Percentiles rank a stretch among this genome's conserved stretches.
Conservation (phyloP, 2,329 filamentous ascomycete genomes). For the Gliomastix tumulicola region DNA sequence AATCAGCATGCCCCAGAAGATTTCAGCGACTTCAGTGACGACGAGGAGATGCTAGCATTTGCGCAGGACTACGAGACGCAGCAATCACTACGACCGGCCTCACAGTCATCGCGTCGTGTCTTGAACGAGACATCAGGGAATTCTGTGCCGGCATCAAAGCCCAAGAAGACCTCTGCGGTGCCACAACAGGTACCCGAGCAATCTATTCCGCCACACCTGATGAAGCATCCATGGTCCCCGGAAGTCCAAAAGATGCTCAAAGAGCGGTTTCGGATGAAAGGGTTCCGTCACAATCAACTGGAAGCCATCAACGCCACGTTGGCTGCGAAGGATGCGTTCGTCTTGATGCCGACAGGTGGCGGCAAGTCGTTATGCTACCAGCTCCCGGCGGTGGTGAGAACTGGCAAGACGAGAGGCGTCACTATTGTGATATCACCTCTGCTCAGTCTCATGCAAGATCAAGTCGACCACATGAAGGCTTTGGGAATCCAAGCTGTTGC, state of each 20-base stretch:
- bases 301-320: constrained; percentile 95
- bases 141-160: constrained; percentile 20
- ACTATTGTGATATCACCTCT: constrained; percentile 94
- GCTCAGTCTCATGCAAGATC: constrained; percentile 94
- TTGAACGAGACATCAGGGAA: constrained; percentile 46
- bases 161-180: constrained; percentile 17
- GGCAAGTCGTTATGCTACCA: constrained; percentile 98
- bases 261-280: constrained; percentile 74
- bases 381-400: constrained; percentile 75
- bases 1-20: constrained; percentile 18
- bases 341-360: constrained; percentile 95
- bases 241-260: constrained; percentile 78
- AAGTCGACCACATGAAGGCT: constrained; percentile 73
- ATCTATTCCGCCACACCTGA: constrained; percentile 43
- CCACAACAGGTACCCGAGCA: constrained; percentile 13
- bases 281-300: constrained; percentile 85
- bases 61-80: constrained; percentile 40
- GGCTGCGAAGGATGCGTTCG: constrained; percentile 80
- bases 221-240: constrained; percentile 72
- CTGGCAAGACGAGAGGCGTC: constrained; percentile 75
- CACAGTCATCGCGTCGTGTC: constrained; percentile 22
- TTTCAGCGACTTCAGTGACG: constrained; percentile 42
- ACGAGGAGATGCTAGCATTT: constrained; percentile 44
- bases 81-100: constrained; percentile 10
- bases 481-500: constrained; percentile 73